Conservation (phyloP, 2,329 filamentous ascomycete genomes). For the Botryotinia calthae region DNA sequence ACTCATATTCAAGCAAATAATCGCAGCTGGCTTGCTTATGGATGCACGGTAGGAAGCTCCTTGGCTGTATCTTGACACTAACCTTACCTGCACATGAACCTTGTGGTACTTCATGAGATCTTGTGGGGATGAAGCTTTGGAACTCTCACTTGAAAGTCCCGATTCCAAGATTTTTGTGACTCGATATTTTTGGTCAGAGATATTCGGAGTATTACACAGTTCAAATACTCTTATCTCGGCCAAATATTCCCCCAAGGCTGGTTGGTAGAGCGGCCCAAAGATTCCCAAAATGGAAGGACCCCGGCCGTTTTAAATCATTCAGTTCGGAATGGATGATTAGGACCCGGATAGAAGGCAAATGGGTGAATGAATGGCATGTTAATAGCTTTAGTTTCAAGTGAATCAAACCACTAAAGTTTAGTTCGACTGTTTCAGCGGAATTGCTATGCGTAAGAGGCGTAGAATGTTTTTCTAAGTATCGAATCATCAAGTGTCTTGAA, state of each 20-base stretch:
- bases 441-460: background rate
- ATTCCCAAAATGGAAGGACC: constrained; percentile 8
- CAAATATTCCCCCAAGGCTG: background rate
- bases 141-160: background rate
- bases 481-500: background rate
- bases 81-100: background rate
- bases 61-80: background rate
- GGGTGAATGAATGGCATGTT: background rate
- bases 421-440: background rate
- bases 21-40: constrained; percentile 2
- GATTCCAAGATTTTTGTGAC: background rate
- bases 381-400: background rate
- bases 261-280: background rate
- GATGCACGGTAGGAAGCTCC: background rate
- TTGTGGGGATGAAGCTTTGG: background rate
- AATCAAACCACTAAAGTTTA: background rate
- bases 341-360: background rate
- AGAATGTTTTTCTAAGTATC: background rate
- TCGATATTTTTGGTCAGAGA: background rate
- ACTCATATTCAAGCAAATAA: background rate
- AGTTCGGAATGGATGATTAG: background rate
- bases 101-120: background rate
- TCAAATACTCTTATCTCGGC: constrained; percentile 5
- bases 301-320: background rate
- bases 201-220: background rate